These are phyloP conservation scores for Coprinopsis cinerea DNA, from an alignment of 768 basidiomycete species.

Conservation along the genomic window DNA sequence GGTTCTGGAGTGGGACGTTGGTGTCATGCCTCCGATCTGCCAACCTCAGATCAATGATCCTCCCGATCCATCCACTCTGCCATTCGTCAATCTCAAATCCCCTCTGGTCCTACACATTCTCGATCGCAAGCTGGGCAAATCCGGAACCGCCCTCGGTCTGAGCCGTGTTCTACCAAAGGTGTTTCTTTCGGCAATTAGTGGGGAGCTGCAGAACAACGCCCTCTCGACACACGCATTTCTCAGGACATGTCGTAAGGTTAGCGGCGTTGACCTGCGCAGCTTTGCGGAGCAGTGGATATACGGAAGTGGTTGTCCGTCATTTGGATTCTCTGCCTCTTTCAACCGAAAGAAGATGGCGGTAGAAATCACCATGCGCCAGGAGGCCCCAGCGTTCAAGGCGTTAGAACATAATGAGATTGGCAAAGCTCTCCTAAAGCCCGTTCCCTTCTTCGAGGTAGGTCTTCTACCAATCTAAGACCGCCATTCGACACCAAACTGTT, in stretches of 20 bases:
- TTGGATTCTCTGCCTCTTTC: conserved; percentile 85
- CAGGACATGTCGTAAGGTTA: conserved; percentile 87
- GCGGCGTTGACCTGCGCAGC: conserved; percentile 80
- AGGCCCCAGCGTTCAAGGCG: conserved; percentile 70
- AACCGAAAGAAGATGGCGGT: conserved; percentile 98
- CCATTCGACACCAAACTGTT: conserved; percentile 3
- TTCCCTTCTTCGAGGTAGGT: conserved; percentile 81
- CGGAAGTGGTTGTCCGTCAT: conserved; percentile 91
- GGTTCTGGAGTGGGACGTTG: conserved; percentile 81
- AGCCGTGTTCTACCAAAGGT: conserved; percentile 93
- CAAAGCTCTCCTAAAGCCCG: conserved; percentile 68
- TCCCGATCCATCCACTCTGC: conserved; percentile 69
- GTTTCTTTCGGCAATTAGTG: conserved; percentile 89
- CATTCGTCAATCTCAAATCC: conserved; percentile 92
- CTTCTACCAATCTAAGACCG: neutral
- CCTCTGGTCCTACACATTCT: conserved; percentile 96
- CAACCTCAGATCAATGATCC: conserved; percentile 83
- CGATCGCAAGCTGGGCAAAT: conserved; percentile 89
- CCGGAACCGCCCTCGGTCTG: conserved; percentile 90
- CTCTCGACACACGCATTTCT: conserved; percentile 90
- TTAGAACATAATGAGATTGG: conserved; percentile 66
- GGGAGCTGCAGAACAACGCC: conserved; percentile 79
- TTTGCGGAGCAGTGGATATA: conserved; percentile 99
- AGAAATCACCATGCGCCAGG: conserved; percentile 91
- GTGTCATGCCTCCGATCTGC: conserved; percentile 88